Base-by-base conservation (phyloP, 176 grass and related monocot species). In the Musa schizocarpa region DNA sequence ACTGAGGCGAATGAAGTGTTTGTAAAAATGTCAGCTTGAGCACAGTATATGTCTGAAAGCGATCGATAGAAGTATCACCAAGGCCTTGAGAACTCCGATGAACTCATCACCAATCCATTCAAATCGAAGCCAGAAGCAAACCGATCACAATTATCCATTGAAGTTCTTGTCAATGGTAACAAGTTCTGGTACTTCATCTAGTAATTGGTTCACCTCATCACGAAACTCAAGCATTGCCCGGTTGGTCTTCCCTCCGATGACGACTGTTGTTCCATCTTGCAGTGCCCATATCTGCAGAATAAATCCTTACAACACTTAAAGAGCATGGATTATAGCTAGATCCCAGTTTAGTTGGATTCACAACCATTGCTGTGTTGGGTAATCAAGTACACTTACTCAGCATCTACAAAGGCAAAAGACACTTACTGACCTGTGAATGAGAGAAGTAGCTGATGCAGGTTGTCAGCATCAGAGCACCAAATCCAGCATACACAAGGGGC, bases 371-470 rank as follows among this genome's bases (percentile, higher is more conserved):
- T 43, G 4, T 43, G 34, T 43, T 43, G 4, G 34, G 4, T 43
- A 43, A 43, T 43, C 34, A 34, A 13, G 50, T 9, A 54, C 23
- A 17, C 20, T 24, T 53, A 19, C 0, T 26, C 12, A 51, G 10
- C 13, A 63, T 63, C 43, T 17, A 48, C 27, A 68, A 56, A 76
- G 23, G 34, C 56, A 52, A 23, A 21, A 48, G 12, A 53, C 9
- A 51, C 11, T 16, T 23, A 16, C 61, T 53, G 16, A 77, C 90
- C 86, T 99, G 95, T 79, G 95, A 91, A 71, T 91, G 90, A 0
- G 95, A 99, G 55, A 91, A 83, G 91, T 89, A 92, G 49, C 95
- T 99, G 78, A 94, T 89, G 84, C 90, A 82, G 69, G 90, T 99
- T 0, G 86, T 99, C 63, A 99, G 54, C 90, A 99, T 99, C 54